Percentiles rank a stretch among this genome's conserved stretches.
Evolutionary conservation across 352 stramenopile species (phyloP).

Genomic region (Pythium sp.): DNA sequence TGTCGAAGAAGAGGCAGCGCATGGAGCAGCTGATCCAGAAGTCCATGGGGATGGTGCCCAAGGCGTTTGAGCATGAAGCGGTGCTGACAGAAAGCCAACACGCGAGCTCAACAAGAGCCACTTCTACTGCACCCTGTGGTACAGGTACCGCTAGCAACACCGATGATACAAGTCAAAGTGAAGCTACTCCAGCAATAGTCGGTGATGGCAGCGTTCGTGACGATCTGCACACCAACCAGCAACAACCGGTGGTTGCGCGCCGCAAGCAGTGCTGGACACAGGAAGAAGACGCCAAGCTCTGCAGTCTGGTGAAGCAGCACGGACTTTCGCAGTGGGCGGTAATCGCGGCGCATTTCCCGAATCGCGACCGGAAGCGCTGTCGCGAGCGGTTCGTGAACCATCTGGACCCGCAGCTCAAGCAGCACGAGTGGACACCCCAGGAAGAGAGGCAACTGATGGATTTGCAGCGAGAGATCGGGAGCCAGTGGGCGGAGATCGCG

Average conservation of each 20-base stretch:
- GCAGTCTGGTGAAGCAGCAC: conserved; percentile 33
- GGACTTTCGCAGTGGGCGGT: conserved; percentile 33
- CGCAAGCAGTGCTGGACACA: conserved; percentile 35
- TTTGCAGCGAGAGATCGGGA: conserved; percentile 29
- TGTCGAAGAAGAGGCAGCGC: conserved; percentile 42
- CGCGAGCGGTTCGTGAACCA: conserved; percentile 77
- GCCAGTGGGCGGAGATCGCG: conserved; percentile 40
- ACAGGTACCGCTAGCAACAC: no score
- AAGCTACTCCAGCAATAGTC: neutral
- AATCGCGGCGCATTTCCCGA: conserved; percentile 40
- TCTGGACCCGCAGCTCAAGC: conserved; percentile 35
- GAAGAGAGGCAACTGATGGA: conserved; percentile 45
- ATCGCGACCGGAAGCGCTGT: conserved; percentile 60
- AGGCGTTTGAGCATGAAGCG: conserved; percentile 5
- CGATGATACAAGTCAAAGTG: neutral
- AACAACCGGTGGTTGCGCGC: neutral
- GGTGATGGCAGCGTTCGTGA: neutral
- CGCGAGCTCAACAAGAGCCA: conserved; percentile 6
- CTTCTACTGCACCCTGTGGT: neutral
- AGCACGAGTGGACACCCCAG: conserved; percentile 29
- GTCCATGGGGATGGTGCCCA: conserved; percentile 32
- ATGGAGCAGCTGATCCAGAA: conserved; percentile 57
- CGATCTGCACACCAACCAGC: neutral
- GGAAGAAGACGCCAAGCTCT: conserved; percentile 45
- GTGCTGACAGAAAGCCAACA: neutral